Evolutionary conservation across 2,329 filamentous ascomycete genomes (phyloP).

Genomic region (Celoporthe dispersa): DNA sequence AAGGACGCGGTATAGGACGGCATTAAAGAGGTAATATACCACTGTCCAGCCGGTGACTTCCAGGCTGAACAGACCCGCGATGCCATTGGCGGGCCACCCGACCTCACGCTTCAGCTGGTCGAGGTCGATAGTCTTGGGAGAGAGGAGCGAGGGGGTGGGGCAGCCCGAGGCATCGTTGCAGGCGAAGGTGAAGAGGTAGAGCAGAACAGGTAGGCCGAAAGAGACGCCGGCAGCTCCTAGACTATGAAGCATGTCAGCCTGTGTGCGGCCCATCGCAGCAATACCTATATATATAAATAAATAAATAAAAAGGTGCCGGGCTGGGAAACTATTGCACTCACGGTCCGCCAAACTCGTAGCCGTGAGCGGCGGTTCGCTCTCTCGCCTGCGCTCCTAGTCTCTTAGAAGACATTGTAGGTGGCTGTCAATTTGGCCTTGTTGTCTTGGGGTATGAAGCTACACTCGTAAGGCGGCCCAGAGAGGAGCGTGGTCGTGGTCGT

Average conservation of each 20-base stretch:
- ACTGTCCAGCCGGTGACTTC: slow-evolving; percentile 71
- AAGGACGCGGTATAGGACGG: slow-evolving; percentile 75
- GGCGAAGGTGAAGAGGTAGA: slow-evolving; percentile 79
- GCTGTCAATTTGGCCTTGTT: not conserved
- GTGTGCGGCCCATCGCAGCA: not conserved
- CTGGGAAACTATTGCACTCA: slow-evolving; percentile 40
- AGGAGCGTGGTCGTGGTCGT: not conserved
- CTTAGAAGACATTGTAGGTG: slow-evolving; percentile 21
- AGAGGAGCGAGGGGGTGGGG: slow-evolving; percentile 79
- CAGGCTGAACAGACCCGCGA: slow-evolving; percentile 71
- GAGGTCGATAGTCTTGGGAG: slow-evolving; percentile 71
- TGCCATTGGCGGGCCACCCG: slow-evolving; percentile 76
- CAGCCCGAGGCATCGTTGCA: slow-evolving; percentile 95
- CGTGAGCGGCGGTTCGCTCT: slow-evolving; percentile 39
- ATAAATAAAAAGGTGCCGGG: not conserved
- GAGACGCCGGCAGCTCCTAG: slow-evolving; percentile 78
- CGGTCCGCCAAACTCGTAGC: slow-evolving; percentile 59
- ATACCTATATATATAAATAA: too few relatives aligned
- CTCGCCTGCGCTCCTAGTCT: slow-evolving; percentile 28
- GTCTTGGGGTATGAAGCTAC: not conserved
- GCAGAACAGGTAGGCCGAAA: slow-evolving; percentile 77
- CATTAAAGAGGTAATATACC: slow-evolving; percentile 77
- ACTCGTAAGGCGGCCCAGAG: not conserved
- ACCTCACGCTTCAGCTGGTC: slow-evolving; percentile 77
- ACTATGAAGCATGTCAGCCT: slow-evolving; percentile 47